A percentile compares a stretch with the other conserved stretches of the same genome.
phyloP scores from a whole-genome alignment of 2,329 filamentous ascomycete species.

The Colletotrichum musae region DNA sequence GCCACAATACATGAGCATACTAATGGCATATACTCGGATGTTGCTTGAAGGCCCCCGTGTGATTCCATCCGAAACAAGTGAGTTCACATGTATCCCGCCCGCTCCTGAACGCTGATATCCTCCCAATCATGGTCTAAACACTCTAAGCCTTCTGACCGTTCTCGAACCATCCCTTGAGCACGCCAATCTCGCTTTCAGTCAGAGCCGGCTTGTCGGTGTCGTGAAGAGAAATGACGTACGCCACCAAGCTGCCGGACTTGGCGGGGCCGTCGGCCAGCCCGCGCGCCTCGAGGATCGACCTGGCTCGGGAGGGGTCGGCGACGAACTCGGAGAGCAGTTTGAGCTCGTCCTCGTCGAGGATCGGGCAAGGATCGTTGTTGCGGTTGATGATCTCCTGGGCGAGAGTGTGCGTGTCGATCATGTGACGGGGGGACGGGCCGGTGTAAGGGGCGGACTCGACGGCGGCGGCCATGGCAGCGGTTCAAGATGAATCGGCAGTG shows the following conservation, averaged over 20 bases:
- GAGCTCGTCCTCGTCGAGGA: slow-evolving; percentile 38
- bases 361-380: slow-evolving; percentile 33
- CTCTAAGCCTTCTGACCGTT: slow-evolving; percentile 2
- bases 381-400: slow-evolving; percentile 42
- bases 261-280: slow-evolving; percentile 4
- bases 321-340: slow-evolving; percentile 33
- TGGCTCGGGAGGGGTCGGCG: neutral
- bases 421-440: slow-evolving; percentile 36
- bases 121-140: no score
- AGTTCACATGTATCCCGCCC: no score
- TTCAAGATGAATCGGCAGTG: neutral
- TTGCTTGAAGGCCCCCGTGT: no score
- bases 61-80: no score
- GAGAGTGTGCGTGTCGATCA: slow-evolving; percentile 40
- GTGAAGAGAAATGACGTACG: slow-evolving; percentile 36
- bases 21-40: no score
- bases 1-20: no score
- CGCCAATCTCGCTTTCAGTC: slow-evolving; percentile 27
- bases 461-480: slow-evolving; percentile 9
- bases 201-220: slow-evolving; percentile 31
- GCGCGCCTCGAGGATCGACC: slow-evolving; percentile 20
- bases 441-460: slow-evolving; percentile 29
- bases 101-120: no score
- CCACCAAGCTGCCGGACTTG: slow-evolving; percentile 29
- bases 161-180: slow-evolving; percentile 39